Base-by-base conservation (phyloP, 805 yeast genomes). In the Saccharomycopsis malanga region DNA sequence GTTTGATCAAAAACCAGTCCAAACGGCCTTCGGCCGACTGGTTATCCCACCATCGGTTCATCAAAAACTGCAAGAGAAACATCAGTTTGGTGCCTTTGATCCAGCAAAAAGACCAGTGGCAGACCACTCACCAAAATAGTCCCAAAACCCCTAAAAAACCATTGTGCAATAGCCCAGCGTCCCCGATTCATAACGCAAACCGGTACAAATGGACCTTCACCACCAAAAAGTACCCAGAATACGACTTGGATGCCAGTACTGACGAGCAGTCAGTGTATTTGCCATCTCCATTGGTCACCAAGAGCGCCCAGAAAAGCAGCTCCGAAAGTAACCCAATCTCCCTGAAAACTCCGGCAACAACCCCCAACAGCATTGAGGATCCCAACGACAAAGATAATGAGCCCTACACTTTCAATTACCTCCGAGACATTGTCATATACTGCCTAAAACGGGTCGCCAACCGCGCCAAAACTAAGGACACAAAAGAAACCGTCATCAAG, bases 1-100 rank as follows among this genome's bases (percentile, higher is more conserved):
- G 96, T 60, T 65, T 91, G 50, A 63, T 71, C 18, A 87, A 82
- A 61, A 76, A 78, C 50, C 93, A 95, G 1, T 52, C 53, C 2
- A 59, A 68, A 48, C 71, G 98, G 53, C 88, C 91, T 0, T 62
- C 76, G 15, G 85, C 91, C 0, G 51, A 60, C 0, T 64, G 67
- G 12, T 66, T 93, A 40, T 64, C 85, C 49, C 71, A 70, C 38
- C 73, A 72, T 42, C 69, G 70, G 42, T 82, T 81, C 57, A 63
- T 83, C 17, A 68, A 65, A 41, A 58, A 60, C 36, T 56, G 61
- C 35, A 63, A 61, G 51, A 58, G 61, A 45, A 58, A 61, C 25
- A 53, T 56, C 4, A 58, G 61, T 45, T 55, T 69, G 40, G 53
- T 62, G 9, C 59, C 58, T 24, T 56, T 72, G 53, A 65, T 77